A percentile compares a stretch with the other conserved stretches of the same genome.
Evolutionary conservation across 2,329 filamentous ascomycete genomes (phyloP).

Genomic region (Leptoxyphium fumago): DNA sequence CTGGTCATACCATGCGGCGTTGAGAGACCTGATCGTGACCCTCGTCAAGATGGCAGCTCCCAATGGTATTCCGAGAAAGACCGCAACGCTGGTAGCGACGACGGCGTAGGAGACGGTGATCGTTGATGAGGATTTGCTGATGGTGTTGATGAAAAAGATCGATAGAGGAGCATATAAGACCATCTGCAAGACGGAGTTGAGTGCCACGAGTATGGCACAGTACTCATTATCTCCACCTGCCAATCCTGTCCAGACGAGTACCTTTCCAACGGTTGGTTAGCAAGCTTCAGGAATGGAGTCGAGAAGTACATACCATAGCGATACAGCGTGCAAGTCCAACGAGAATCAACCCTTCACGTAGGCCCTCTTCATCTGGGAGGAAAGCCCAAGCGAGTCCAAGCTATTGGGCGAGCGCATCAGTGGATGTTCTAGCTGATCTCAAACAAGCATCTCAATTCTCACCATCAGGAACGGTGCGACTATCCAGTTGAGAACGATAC

Average conservation of each 20-base stretch:
- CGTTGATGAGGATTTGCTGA: constrained; percentile 24
- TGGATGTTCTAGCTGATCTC: background rate
- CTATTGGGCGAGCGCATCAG: background rate
- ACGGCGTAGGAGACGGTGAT: constrained; percentile 41
- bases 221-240: constrained; percentile 69
- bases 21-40: constrained; percentile 40
- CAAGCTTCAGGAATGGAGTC: background rate
- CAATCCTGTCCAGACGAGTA: constrained; percentile 63
- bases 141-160: constrained; percentile 46
- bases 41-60: constrained; percentile 67
- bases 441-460: background rate
- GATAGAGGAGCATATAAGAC: constrained; percentile 33
- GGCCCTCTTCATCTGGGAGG: constrained; percentile 32
- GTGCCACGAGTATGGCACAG: constrained; percentile 47
- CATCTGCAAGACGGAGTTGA: constrained; percentile 35
- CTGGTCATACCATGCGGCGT: constrained; percentile 49
- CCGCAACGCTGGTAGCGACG: constrained; percentile 66
- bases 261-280: constrained; percentile 18
- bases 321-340: constrained; percentile 78
- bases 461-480: constrained; percentile 73
- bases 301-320: constrained; percentile 55
- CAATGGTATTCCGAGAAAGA: constrained; percentile 71
- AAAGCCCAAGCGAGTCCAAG: constrained; percentile 48
- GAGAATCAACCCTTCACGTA: constrained; percentile 54
- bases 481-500: constrained; percentile 68